Conservation (phyloP, 176 grass and related monocot genomes). For the Carex myosuroides region DNA sequence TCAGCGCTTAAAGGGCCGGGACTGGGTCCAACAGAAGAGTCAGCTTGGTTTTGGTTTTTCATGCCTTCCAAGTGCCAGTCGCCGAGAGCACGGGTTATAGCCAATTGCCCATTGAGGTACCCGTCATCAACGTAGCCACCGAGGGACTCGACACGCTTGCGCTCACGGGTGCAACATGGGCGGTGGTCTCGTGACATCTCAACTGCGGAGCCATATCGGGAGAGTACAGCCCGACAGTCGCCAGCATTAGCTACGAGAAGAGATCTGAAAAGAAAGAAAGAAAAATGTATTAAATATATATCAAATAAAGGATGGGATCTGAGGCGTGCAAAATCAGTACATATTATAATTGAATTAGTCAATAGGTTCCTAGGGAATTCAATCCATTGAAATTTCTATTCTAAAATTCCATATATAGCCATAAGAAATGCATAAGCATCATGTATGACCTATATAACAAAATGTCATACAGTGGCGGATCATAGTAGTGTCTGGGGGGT, state of each 20-base stretch:
- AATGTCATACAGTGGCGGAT: too few relatives aligned
- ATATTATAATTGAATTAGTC: not conserved
- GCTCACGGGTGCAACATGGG: constrained; percentile 51
- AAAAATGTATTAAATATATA: not conserved
- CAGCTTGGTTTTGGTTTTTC: constrained; percentile 34
- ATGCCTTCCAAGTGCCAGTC: constrained; percentile 88
- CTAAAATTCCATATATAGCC: not conserved
- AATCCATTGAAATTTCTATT: not conserved
- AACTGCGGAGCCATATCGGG: constrained; percentile 44
- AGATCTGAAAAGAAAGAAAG: constrained; percentile 39
- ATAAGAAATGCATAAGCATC: not conserved
- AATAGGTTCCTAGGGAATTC: not conserved
- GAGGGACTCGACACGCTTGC: constrained; percentile 53
- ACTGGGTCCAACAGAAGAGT: not conserved
- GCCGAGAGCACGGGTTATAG: constrained; percentile 68
- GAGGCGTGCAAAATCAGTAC: not conserved
- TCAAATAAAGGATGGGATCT: not conserved
- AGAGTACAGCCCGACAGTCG: constrained; percentile 84
- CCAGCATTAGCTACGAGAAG: constrained; percentile 92
- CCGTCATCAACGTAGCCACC: constrained; percentile 71
- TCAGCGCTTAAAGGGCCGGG: constrained; percentile 64
- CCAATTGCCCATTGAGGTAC: constrained; percentile 67
- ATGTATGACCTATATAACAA: not conserved
- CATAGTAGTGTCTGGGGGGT: too few relatives aligned
- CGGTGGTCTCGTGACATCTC: constrained; percentile 89